Evolutionary conservation across 164 flowering plant species (phyloP), one percentile per base, ranked within the genome.

Genomic region (Brasenia schreberi): DNA sequence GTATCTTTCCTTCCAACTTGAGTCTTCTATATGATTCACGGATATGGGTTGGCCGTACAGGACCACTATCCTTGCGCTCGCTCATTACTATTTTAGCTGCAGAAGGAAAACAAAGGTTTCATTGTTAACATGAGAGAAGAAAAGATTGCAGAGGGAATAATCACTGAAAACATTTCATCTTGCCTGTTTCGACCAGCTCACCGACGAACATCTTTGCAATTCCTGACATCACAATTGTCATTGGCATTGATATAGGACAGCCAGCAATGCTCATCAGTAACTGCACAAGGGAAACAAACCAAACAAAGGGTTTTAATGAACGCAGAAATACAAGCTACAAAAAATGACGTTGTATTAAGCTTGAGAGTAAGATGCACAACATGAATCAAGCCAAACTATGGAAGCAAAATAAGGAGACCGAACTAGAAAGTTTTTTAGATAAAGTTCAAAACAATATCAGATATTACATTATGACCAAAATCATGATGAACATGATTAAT

Each of bases 131-230:
- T 1, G 6, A 17, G 62, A 60, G n/a, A 17, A 4, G n/a, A n/a
- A 9, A 60, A 17, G 0, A 17, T 60, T 5, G 6, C 1, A 60
- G 19, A 60, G 7, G 11, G 62, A 19, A 17, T 6, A n/a, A 60
- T 9, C n/a, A n/a, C 27, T 6, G 62, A 60, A 60, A n/a, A 9
- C 9, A 7, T 19, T 19, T 62, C 33, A 6, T 5, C 65, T n/a
- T 73, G 82, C 97, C 96, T 78, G 89, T 83, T 75, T 95, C 99
- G 62, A 92, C 83, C 63, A 95, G 89, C 77, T 95, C 99, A 11
- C 97, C 96, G 64, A 95, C 96, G 79, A 92, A 95, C 88, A 95
- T 84, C 73, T 95, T 95, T 70, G 96, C 97, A 62, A 92, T 95
- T 5, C 99, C 96, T 4, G 96, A 92, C 18, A 85, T 89, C 42